Percentiles rank a stretch among this genome's conserved stretches.
Evolutionary conservation across 768 basidiomycete genomes (phyloP).

Genomic region (Naganishia kalamii): DNA sequence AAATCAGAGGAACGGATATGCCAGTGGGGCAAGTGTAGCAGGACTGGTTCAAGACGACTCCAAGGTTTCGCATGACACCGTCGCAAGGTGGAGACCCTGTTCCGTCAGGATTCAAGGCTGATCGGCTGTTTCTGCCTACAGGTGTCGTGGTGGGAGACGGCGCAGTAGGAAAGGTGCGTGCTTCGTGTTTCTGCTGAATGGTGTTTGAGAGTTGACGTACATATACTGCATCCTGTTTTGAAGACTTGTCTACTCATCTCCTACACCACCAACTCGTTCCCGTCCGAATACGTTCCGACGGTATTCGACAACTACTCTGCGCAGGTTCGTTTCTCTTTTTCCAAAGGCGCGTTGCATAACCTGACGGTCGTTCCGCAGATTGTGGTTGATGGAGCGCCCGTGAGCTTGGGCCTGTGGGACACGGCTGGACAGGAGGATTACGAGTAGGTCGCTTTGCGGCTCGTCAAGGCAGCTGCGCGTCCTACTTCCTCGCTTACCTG

Average conservation of each 20-base stretch:
- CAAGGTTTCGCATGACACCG: too few species aligned
- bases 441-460: constrained; percentile 31
- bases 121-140: constrained; percentile 47
- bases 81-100: too few species aligned
- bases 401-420: constrained; percentile 69
- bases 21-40: too few species aligned
- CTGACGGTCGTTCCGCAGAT: constrained; percentile 48
- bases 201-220: neutral
- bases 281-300: constrained; percentile 50
- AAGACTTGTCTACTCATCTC: constrained; percentile 98
- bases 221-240: neutral
- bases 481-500: neutral
- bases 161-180: constrained; percentile 88
- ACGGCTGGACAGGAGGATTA: constrained; percentile 48
- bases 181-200: constrained; percentile 16
- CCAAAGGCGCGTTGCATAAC: neutral
- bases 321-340: neutral
- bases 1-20: neutral
- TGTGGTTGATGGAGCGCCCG: constrained; percentile 97
- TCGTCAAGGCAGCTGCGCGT: too few species aligned
- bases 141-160: constrained; percentile 98
- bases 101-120: neutral
- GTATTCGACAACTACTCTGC: constrained; percentile 96
- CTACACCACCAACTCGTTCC: constrained; percentile 97
- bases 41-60: too few species aligned